These are phyloP conservation scores for Mucor indicus DNA, from an alignment of 371 early-diverging fungal species.

Conservation along the genomic window DNA sequence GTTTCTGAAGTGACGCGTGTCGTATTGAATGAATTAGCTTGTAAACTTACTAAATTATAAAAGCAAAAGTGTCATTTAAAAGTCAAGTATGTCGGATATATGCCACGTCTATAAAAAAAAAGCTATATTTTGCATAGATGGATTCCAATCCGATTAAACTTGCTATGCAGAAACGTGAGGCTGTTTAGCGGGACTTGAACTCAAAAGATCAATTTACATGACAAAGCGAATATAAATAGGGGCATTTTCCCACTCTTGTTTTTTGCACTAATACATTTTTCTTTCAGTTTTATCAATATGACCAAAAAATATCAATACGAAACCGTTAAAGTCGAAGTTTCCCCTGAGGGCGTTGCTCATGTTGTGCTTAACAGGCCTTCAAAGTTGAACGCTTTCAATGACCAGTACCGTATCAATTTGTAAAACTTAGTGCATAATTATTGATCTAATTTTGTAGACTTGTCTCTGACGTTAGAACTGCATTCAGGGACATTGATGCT, in stretches of 20 bases:
- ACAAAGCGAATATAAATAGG: conserved; percentile 1
- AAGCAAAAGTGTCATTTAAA: no score
- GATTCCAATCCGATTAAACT: no score
- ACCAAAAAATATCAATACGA: conserved; percentile 54
- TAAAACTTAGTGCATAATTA: background rate
- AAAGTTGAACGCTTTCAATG: conserved; percentile 78
- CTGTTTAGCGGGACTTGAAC: no score
- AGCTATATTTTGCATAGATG: no score
- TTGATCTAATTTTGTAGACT: conserved; percentile 5
- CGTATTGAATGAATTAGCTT: no score
- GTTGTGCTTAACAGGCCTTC: conserved; percentile 83
- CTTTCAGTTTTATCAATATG: conserved; percentile 10
- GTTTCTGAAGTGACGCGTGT: no score
- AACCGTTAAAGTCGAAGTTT: conserved; percentile 56
- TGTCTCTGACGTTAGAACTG: conserved; percentile 26
- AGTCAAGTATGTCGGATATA: no score
- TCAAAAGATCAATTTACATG: no score
- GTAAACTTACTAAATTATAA: no score
- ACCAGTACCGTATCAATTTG: no score
- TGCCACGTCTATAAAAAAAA: no score
- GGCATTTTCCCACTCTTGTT: background rate
- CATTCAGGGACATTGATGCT: conserved; percentile 50
- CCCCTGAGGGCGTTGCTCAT: conserved; percentile 66
- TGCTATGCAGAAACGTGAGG: no score
- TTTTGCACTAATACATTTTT: background rate